These are phyloP conservation scores for Zygosaccharomyces pseudobailii DNA, from an alignment of 1,139 yeast species.

Conservation along the genomic window DNA sequence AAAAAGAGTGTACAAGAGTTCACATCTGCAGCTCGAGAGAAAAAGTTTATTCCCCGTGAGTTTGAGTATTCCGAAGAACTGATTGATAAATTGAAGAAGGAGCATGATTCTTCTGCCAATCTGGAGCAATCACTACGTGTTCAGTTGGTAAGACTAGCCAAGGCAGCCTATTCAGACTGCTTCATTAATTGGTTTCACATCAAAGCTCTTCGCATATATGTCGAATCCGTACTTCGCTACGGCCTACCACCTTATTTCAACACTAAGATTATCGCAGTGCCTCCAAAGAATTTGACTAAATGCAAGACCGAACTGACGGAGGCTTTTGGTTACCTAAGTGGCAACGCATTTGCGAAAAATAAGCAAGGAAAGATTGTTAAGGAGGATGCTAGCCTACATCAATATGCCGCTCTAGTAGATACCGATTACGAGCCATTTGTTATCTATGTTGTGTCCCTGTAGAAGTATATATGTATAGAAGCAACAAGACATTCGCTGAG, in stretches of 20 bases:
- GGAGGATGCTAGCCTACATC: constrained; percentile 61
- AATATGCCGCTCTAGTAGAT: constrained; percentile 88
- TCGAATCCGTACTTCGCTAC: constrained; percentile 77
- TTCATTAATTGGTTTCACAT: constrained; percentile 85
- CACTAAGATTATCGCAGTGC: constrained; percentile 43
- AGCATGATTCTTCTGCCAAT: constrained; percentile 68
- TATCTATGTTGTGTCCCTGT: constrained; percentile 48
- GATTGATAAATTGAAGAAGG: constrained; percentile 68
- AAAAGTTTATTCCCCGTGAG: constrained; percentile 90
- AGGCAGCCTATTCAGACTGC: constrained; percentile 83
- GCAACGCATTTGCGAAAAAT: constrained; percentile 70
- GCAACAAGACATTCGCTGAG: background rate
- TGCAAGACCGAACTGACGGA: constrained; percentile 64
- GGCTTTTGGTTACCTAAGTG: constrained; percentile 86
- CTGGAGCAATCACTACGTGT: constrained; percentile 70
- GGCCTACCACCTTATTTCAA: constrained; percentile 94
- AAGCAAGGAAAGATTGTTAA: constrained; percentile 56
- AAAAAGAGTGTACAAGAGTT: constrained; percentile 74
- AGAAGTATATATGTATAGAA: constrained; percentile 1
- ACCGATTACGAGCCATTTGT: constrained; percentile 96
- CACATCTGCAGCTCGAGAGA: constrained; percentile 68
- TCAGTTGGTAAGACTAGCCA: constrained; percentile 76
- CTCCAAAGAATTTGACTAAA: constrained; percentile 43
- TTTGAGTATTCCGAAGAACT: constrained; percentile 79
- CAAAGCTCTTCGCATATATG: constrained; percentile 58